Evolutionary conservation across 1,139 yeast genomes (phyloP).

Genomic region (Magnusiomyces paraingens): DNA sequence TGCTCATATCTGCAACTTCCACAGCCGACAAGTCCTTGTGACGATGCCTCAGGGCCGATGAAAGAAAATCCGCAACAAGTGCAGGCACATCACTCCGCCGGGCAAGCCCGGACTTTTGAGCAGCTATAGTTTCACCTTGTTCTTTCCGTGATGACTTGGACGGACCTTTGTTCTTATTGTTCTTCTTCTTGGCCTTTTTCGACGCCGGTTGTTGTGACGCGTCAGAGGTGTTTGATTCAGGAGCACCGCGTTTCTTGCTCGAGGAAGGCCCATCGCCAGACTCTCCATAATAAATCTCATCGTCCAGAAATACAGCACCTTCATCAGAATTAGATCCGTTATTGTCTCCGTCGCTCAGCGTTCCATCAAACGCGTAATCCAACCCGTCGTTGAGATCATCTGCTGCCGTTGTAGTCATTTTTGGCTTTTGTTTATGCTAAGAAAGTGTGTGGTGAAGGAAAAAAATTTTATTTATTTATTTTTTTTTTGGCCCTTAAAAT

Average conservation of each 20-base stretch:
- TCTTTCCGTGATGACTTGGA: constrained; percentile 41
- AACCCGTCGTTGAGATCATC: constrained; percentile 70
- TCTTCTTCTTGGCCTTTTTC: constrained; percentile 19
- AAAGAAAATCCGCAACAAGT: constrained; percentile 54
- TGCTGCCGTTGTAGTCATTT: constrained; percentile 22
- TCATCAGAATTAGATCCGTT: constrained; percentile 16
- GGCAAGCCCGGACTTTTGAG: constrained; percentile 35
- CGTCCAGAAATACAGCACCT: constrained; percentile 12
- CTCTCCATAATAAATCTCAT: constrained; percentile 16
- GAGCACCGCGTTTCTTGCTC: constrained; percentile 16
- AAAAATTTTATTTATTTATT: too few relatives aligned
- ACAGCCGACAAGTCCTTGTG: constrained; percentile 54
- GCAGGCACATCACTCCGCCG: constrained; percentile 46
- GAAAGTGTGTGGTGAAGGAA: too few relatives aligned
- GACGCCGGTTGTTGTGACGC: too few relatives aligned
- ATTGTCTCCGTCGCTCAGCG: constrained; percentile 24
- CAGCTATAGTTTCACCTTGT: constrained; percentile 52
- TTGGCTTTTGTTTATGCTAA: background rate
- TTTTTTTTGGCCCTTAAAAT: too few relatives aligned
- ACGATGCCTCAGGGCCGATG: constrained; percentile 44
- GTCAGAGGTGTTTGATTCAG: too few relatives aligned
- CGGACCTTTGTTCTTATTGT: background rate
- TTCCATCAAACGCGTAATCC: constrained; percentile 45
- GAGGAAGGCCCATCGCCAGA: constrained; percentile 14
- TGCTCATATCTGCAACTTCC: constrained; percentile 54